These are phyloP conservation scores for Keithomyces neogunnii DNA, from an alignment of 2,329 filamentous ascomycete species.

Conservation along the genomic window DNA sequence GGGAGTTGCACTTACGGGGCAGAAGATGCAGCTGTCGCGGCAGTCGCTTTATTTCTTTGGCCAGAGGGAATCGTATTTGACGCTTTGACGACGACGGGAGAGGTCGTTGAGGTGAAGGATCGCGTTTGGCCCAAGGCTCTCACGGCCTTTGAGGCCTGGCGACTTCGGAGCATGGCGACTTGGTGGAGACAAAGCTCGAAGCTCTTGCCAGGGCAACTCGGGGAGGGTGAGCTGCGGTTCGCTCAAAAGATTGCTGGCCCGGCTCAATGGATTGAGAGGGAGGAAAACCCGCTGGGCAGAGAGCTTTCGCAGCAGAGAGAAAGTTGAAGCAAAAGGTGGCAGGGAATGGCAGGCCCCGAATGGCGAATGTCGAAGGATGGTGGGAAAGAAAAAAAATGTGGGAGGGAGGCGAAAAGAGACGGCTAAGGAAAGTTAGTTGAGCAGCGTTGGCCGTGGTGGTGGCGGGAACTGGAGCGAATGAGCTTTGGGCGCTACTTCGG, in stretches of 20 bases:
- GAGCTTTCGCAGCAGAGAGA: background rate
- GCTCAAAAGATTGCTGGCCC: background rate
- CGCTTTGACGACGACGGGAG: constrained; percentile 24
- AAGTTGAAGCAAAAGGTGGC: no score
- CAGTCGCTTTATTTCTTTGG: constrained; percentile 41
- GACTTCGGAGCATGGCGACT: constrained; percentile 39
- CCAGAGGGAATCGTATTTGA: constrained; percentile 31
- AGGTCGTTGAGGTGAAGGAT: constrained; percentile 31
- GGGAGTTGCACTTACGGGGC: constrained; percentile 40
- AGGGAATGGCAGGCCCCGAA: no score
- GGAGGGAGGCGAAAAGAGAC: no score
- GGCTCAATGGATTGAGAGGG: background rate
- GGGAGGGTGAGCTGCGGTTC: background rate
- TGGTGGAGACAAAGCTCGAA: constrained; percentile 2
- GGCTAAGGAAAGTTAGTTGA: no score
- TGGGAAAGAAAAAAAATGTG: no score
- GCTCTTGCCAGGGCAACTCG: background rate
- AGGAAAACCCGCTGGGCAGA: background rate
- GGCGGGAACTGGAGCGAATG: no score
- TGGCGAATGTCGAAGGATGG: no score
- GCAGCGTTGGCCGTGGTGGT: no score
- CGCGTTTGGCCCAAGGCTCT: constrained; percentile 33
- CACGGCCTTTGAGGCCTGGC: constrained; percentile 38
- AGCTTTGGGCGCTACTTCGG: no score
- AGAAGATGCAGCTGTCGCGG: constrained; percentile 32